phyloP scores from a whole-genome alignment of 306 rosid genomes.

The Medicago ruthenica region DNA sequence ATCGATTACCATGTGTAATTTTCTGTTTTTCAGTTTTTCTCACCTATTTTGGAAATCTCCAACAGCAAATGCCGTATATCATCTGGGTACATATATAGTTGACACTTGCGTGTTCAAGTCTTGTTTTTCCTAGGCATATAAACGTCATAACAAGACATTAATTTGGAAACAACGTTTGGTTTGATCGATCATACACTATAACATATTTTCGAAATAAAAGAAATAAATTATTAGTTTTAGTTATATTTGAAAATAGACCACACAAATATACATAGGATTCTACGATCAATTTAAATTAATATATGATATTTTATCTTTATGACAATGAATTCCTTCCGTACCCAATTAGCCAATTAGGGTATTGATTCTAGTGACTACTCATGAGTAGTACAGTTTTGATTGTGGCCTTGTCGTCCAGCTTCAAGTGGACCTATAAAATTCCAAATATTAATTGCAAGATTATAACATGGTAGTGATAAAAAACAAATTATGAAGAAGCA shows the following conservation, averaged over 20 bases:
- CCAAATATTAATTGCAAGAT: not conserved
- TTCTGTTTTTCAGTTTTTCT: no score
- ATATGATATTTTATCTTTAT: not conserved
- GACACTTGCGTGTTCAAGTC: no score
- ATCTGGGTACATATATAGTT: no score
- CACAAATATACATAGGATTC: not conserved
- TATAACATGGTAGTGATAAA: not conserved
- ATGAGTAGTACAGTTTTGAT: slow-evolving; percentile 1
- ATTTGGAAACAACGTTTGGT: no score
- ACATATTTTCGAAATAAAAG: not conserved
- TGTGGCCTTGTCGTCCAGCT: not conserved
- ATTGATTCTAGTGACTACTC: not conserved
- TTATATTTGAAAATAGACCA: not conserved
- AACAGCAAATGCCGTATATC: no score
- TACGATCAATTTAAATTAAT: not conserved
- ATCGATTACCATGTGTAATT: no score
- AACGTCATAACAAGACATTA: no score
- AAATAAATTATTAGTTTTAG: not conserved
- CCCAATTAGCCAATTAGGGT: slow-evolving; percentile 2
- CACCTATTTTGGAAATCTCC: no score
- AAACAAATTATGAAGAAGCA: not conserved
- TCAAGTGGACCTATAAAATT: not conserved
- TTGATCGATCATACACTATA: not conserved
- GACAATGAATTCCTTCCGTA: not conserved
- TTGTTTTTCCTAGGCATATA: no score